phyloP scores from a whole-genome alignment of 306 rosid species.

The Quercus berberidifolia region DNA sequence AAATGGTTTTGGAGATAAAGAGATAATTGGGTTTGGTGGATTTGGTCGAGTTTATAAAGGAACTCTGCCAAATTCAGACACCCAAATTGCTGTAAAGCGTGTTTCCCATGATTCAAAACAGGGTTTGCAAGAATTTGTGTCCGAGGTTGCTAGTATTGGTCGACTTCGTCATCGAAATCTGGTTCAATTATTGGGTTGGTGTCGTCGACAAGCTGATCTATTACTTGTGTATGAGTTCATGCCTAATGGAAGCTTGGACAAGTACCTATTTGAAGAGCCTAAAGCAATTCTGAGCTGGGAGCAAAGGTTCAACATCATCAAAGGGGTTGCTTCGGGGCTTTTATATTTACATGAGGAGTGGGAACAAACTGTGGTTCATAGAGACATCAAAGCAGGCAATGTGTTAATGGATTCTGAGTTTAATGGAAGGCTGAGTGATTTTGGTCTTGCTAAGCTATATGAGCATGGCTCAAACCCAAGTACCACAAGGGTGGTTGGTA shows the following conservation, averaged over 20 bases:
- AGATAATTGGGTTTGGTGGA: constrained; percentile 56
- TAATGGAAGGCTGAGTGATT: constrained; percentile 52
- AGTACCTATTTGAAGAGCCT: constrained; percentile 37
- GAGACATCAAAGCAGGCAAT: constrained; percentile 62
- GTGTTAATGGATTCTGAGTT: constrained; percentile 48
- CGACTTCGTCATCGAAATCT: constrained; percentile 55
- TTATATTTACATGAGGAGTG: constrained; percentile 59
- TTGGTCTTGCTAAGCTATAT: constrained; percentile 56
- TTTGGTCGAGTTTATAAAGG: constrained; percentile 63
- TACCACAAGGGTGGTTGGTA: constrained; percentile 60
- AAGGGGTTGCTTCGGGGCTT: constrained; percentile 53
- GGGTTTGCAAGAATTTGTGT: constrained; percentile 47
- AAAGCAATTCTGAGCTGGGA: constrained; percentile 39
- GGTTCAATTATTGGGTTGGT: constrained; percentile 62
- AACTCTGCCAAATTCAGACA: constrained; percentile 26
- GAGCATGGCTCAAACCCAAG: constrained; percentile 52
- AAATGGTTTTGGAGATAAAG: constrained; percentile 41
- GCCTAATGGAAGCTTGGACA: constrained; percentile 62
- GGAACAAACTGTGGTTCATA: constrained; percentile 60
- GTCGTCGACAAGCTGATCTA: constrained; percentile 41
- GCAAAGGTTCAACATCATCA: constrained; percentile 47
- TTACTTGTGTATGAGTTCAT: constrained; percentile 51
- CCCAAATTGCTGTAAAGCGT: constrained; percentile 52
- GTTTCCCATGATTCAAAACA: constrained; percentile 55
- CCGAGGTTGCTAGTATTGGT: constrained; percentile 53